phyloP scores from a whole-genome alignment of 1,284 basidiomycete genomes.

The Heterobasidion annosum region DNA sequence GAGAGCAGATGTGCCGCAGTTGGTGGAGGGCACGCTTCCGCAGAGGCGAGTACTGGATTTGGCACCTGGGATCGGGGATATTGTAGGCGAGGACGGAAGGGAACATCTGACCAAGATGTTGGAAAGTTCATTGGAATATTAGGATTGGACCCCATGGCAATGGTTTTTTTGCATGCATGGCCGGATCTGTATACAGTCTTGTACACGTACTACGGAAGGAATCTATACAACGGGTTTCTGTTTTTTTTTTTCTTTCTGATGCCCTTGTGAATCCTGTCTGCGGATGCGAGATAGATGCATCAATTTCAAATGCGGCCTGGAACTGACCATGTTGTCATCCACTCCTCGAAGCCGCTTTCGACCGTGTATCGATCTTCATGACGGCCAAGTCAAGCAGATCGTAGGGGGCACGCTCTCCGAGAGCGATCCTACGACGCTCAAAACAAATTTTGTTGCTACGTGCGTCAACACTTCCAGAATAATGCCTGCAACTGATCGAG shows the following conservation, averaged over 20 bases:
- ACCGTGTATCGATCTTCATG: slow-evolving; percentile 96
- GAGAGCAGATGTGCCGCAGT: slow-evolving; percentile 47
- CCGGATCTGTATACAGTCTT: background rate
- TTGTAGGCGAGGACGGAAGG: slow-evolving; percentile 71
- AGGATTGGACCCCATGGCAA: slow-evolving; percentile 10
- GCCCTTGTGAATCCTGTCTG: too few relatives aligned
- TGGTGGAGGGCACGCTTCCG: slow-evolving; percentile 84
- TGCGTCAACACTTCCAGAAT: slow-evolving; percentile 24
- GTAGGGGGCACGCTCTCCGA: slow-evolving; percentile 90
- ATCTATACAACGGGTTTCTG: background rate
- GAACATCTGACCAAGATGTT: slow-evolving; percentile 75
- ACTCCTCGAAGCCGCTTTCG: slow-evolving; percentile 49
- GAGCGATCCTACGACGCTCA: slow-evolving; percentile 49
- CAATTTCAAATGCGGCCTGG: background rate
- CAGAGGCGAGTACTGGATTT: slow-evolving; percentile 84
- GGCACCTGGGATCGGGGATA: slow-evolving; percentile 77
- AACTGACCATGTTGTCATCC: slow-evolving; percentile 6
- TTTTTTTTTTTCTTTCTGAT: too few relatives aligned
- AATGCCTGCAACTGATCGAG: background rate
- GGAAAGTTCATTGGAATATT: slow-evolving; percentile 70
- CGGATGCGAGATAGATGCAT: too few relatives aligned
- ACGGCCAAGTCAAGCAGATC: slow-evolving; percentile 95
- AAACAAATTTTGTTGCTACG: slow-evolving; percentile 93
- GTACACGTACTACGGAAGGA: background rate
- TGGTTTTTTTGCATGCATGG: background rate